Evolutionary conservation across 257 asterid genomes (phyloP).

Genomic region (Solanum verrucosum): DNA sequence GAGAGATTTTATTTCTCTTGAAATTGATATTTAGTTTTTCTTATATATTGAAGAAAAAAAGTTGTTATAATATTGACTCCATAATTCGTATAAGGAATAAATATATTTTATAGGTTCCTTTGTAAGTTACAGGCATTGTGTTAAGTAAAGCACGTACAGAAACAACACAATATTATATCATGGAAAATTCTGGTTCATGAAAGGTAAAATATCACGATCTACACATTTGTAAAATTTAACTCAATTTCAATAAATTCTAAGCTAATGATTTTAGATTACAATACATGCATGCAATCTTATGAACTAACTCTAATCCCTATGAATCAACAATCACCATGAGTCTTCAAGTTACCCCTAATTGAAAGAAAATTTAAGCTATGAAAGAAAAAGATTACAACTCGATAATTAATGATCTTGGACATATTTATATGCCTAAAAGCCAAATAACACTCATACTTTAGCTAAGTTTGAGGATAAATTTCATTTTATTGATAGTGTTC

Average conservation of each 20-base stretch:
- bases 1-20: background rate
- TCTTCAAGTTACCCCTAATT: fast-evolving
- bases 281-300: background rate
- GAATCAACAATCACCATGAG: background rate
- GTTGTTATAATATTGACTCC: background rate
- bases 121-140: too few relatives aligned
- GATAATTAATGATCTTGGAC: background rate
- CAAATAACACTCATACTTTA: background rate
- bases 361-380: background rate
- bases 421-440: background rate
- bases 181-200: background rate
- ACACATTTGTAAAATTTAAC: too few relatives aligned
- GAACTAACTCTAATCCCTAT: background rate
- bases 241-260: background rate
- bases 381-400: background rate
- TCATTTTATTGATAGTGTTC: background rate
- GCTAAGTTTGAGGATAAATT: background rate
- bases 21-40: background rate
- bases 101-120: background rate
- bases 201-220: too few relatives aligned
- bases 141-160: too few relatives aligned
- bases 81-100: background rate
- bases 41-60: background rate
- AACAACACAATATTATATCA: too few relatives aligned
- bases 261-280: background rate